Evolutionary conservation across 2,329 filamentous ascomycete species (phyloP), one percentile per base, ranked within the genome.

Genomic region (Sporothrix mexicana): DNA sequence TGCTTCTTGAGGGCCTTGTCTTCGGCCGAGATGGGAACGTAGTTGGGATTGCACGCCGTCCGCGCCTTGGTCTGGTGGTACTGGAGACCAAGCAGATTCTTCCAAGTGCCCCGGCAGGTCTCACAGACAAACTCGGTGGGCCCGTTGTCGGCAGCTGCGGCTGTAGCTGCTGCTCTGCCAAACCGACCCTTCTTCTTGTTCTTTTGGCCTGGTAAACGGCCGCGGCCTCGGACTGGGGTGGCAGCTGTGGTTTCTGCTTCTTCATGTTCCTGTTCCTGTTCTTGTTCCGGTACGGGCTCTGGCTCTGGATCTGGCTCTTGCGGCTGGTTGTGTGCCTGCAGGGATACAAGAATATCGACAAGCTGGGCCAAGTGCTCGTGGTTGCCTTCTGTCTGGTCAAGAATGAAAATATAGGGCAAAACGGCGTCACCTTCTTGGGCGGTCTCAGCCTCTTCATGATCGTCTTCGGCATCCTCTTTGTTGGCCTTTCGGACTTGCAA

Each of bases 51-150:
- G 77, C 88, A 90, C 15, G 82, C 25, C 3, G 85, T 85, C 73
- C 82, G 82, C 0, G 88, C 86, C 76, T 88, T 89, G 47, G 84
- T 85, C 15, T 86, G 79, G 74, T 90, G 88, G 76, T 90, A 90
- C 69, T 88, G 87, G 17, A 90, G 80, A 0, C 88, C 88, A 62
- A 87, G 81, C 47, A 86, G 82, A 69, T 90, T 90, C 78, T 88
- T 89, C 87, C 87, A 90, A 12, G 79, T 80, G 2, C 83, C 84
- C 10, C 84, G 84, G 73, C 88, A 90, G 59, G 84, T 86, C 10
- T 87, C 83, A 74, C 88, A 90, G 23, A 79, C 81, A 76, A 81
- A 88, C 1, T 80, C 76, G 41, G 15, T 51, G 30, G 51, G 36
- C 1, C 55, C 47, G 3, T n/a, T 23, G 15, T 20, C 51, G 2